A percentile compares a stretch with the other conserved stretches of the same genome.
Conservation (phyloP, 2,329 filamentous ascomycete genomes). For the Cryphonectria japonica region DNA sequence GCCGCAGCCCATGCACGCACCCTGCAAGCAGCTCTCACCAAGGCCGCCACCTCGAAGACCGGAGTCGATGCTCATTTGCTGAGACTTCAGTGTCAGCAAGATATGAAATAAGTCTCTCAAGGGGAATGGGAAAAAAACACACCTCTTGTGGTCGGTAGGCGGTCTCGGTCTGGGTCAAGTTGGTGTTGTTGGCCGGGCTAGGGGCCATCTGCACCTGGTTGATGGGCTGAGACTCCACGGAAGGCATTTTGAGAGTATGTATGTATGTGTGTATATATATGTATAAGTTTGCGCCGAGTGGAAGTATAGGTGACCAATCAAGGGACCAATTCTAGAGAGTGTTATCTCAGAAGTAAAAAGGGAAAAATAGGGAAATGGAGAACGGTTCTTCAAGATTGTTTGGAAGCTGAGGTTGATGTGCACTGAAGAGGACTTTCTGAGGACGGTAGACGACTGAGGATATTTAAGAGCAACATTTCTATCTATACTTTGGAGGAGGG, state of each 20-base stretch:
- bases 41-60: slow-evolving; percentile 5
- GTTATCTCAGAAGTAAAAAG: background rate
- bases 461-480: background rate
- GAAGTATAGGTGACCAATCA: background rate
- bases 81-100: background rate
- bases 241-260: slow-evolving; percentile 2
- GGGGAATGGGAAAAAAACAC: background rate
- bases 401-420: background rate
- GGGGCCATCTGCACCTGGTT: slow-evolving; percentile 8
- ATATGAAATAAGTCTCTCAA: background rate
- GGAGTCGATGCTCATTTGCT: slow-evolving; percentile 8
- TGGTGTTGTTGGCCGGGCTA: background rate
- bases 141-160: slow-evolving; percentile 7
- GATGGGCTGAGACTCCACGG: slow-evolving; percentile 10
- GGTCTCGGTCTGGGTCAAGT: background rate
- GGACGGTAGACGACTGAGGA: background rate
- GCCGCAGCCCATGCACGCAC: slow-evolving; percentile 6
- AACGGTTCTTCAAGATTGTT: background rate
- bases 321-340: background rate
- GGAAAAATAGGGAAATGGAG: too few species aligned
- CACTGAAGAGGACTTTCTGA: background rate
- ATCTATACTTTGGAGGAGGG: background rate
- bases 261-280: background rate
- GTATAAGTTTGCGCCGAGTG: background rate
- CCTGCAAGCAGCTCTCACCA: slow-evolving; percentile 6